These are phyloP conservation scores for Phytopythium chamaehyphon DNA, from an alignment of 352 stramenopile species.

Conservation along the genomic window DNA sequence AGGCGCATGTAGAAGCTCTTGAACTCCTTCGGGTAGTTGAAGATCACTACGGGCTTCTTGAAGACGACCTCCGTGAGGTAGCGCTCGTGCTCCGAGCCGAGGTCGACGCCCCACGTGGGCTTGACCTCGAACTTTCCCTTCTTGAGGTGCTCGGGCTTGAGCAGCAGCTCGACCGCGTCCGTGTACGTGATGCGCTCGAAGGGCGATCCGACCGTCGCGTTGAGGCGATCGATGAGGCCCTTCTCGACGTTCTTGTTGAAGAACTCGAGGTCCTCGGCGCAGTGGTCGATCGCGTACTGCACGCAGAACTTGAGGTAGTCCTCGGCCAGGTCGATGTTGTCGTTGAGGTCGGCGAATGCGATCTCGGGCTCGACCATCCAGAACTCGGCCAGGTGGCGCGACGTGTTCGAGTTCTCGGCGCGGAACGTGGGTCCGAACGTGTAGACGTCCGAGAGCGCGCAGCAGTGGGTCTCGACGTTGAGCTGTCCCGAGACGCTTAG, in stretches of 20 bases:
- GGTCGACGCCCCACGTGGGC: constrained; percentile 93
- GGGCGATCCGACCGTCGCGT: constrained; percentile 37
- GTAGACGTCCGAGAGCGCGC: constrained; percentile 89
- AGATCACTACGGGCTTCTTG: constrained; percentile 95
- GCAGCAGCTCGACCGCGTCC: constrained; percentile 92
- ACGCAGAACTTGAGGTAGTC: constrained; percentile 96
- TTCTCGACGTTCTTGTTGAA: constrained; percentile 93
- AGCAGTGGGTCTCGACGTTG: constrained; percentile 94
- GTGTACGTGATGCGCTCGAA: constrained; percentile 92
- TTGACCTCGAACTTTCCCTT: constrained; percentile 88
- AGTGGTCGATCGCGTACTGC: constrained; percentile 91
- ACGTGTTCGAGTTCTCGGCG: constrained; percentile 98
- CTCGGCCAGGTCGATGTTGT: constrained; percentile 95
- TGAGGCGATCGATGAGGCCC: constrained; percentile 71
- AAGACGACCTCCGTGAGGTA: constrained; percentile 92
- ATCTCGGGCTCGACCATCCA: constrained; percentile 98
- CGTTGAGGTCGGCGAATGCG: constrained; percentile 82
- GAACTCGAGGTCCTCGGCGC: constrained; percentile 90
- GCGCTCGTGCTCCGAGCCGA: constrained; percentile 97
- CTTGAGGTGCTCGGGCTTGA: constrained; percentile 75
- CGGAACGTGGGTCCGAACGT: constrained; percentile 99
- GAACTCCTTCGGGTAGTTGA: constrained; percentile 98
- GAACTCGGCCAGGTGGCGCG: constrained; percentile 97
- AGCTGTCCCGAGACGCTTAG: constrained; percentile 97
- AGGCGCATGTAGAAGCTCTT: constrained; percentile 99